Conservation (phyloP, 768 basidiomycete genomes). For the Mycena rosella region DNA sequence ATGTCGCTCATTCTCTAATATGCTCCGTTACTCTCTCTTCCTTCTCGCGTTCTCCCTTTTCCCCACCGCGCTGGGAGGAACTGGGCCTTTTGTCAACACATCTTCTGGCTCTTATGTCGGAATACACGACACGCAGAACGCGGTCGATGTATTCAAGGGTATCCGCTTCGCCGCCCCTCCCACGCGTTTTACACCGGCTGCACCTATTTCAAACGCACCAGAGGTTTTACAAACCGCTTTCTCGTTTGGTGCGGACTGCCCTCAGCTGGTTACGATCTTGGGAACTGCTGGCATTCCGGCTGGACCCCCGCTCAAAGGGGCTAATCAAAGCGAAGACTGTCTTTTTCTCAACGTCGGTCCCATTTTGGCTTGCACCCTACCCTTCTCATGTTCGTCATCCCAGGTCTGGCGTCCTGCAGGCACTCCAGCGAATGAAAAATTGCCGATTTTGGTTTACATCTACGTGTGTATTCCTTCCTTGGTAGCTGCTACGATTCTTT, state of each 20-base stretch:
- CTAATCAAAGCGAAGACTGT: too few relatives aligned
- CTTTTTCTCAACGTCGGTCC: too few relatives aligned
- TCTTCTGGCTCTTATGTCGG: conserved; percentile 15
- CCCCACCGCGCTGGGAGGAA: not conserved
- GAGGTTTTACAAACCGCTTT: not conserved
- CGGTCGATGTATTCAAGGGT: conserved; percentile 12
- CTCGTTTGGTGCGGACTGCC: conserved; percentile 21
- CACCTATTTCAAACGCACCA: not conserved
- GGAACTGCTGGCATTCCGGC: not conserved
- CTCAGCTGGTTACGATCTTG: not conserved
- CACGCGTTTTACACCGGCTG: conserved; percentile 4
- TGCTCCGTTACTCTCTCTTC: conserved; percentile 1
- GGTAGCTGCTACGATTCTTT: not conserved
- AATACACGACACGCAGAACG: conserved; percentile 10
- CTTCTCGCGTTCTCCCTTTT: not conserved
- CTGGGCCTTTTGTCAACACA: conserved; percentile 8
- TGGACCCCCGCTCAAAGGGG: conserved; percentile 13
- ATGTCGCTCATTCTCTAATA: not conserved
- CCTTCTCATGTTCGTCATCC: too few relatives aligned
- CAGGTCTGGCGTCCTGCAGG: conserved; percentile 4
- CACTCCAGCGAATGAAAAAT: not conserved
- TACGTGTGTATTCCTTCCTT: not conserved
- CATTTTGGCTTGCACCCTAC: too few relatives aligned
- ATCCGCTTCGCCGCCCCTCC: conserved; percentile 5
- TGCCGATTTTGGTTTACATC: conserved; percentile 6